Conservation (phyloP, 306 rosid genomes). For the Benincasa hispida region DNA sequence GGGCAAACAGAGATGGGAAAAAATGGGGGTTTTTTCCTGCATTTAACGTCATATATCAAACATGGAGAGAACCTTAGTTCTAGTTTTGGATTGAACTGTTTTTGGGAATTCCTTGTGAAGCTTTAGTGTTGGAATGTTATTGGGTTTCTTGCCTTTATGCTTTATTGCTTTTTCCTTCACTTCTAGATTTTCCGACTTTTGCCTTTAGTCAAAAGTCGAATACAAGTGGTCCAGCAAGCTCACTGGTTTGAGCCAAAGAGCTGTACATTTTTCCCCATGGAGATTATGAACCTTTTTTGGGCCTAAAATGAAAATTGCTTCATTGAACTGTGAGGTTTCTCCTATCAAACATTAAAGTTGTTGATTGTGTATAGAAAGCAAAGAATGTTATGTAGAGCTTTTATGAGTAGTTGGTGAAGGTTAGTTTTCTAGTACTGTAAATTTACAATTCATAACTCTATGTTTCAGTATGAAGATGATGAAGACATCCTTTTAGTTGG, state of each 20-base stretch:
- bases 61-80: background rate
- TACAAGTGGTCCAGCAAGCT: background rate
- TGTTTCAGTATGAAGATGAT: too few relatives aligned
- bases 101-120: conserved; percentile 1
- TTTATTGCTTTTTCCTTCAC: background rate
- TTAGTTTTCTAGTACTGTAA: background rate
- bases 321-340: background rate
- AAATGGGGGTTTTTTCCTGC: background rate
- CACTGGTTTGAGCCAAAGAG: background rate
- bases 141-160: background rate
- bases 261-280: background rate
- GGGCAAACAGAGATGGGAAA: background rate
- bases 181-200: background rate
- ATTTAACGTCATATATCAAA: background rate
- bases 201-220: conserved; percentile 4
- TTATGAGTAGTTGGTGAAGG: background rate
- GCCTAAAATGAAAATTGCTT: background rate
- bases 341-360: background rate
- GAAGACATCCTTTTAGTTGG: too few relatives aligned
- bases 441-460: background rate
- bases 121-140: conserved; percentile 1
- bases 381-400: background rate
- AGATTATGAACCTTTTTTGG: background rate
- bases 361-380: background rate
- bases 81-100: background rate